Conservation (phyloP, 2,329 filamentous ascomycete species). For the Colletotrichum limetticola region DNA sequence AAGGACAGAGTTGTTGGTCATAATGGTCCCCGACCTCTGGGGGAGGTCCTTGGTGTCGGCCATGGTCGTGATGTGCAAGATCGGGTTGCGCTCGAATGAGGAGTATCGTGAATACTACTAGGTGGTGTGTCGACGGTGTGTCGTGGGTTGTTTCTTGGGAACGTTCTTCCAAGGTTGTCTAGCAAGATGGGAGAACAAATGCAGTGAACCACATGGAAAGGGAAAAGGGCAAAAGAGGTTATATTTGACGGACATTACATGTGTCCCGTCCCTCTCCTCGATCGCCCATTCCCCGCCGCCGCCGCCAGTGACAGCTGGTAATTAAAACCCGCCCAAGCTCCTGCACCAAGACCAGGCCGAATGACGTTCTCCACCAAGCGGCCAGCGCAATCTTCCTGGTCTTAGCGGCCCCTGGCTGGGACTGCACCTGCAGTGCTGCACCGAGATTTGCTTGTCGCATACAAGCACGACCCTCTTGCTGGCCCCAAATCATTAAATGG, state of each 20-base stretch:
- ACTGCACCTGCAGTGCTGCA: background rate
- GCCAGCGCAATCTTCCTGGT: slow-evolving; percentile 16
- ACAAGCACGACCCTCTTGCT: background rate
- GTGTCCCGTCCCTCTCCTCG: background rate
- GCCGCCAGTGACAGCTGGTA: slow-evolving; percentile 31
- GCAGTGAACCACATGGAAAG: background rate
- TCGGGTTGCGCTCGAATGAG: slow-evolving; percentile 1
- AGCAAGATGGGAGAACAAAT: background rate
- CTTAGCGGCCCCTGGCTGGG: slow-evolving; percentile 23
- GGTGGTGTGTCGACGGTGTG: background rate
- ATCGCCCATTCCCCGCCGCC: background rate
- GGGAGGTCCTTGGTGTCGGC: slow-evolving; percentile 50
- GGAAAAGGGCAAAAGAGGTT: background rate
- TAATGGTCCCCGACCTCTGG: slow-evolving; percentile 57
- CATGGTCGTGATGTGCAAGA: slow-evolving; percentile 43
- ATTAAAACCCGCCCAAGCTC: slow-evolving; percentile 31
- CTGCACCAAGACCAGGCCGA: slow-evolving; percentile 23
- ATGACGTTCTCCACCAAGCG: slow-evolving; percentile 32
- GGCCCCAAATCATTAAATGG: background rate
- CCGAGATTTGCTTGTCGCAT: slow-evolving; percentile 5
- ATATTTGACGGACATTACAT: slow-evolving; percentile 13
- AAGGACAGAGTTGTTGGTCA: slow-evolving; percentile 32
- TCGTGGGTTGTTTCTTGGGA: background rate
- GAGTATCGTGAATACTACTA: background rate
- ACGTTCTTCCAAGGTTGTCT: background rate